phyloP scores from a whole-genome alignment of 345 rosid genomes.

The Geranium rotundifolium region DNA sequence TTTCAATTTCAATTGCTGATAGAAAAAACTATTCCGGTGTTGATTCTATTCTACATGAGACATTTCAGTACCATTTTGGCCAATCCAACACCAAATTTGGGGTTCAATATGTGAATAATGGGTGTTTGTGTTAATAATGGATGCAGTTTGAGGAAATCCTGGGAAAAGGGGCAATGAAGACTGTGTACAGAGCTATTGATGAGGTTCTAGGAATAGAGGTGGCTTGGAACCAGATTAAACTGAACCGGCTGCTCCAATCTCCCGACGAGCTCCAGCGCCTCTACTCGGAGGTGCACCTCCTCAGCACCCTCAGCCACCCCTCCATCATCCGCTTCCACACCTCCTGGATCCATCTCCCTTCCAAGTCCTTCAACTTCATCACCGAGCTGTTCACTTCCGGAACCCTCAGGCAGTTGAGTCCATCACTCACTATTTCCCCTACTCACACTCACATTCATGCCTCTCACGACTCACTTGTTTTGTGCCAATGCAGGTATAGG shows the following conservation, averaged over 20 bases:
- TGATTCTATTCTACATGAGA: too few relatives aligned
- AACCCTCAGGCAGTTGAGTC: conserved; percentile 46
- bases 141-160: conserved; percentile 49
- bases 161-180: conserved; percentile 81
- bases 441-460: too few relatives aligned
- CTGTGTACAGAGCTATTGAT: conserved; percentile 73
- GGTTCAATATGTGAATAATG: too few relatives aligned
- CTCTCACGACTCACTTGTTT: background rate
- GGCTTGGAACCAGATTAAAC: conserved; percentile 72
- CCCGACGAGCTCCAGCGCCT: conserved; percentile 68
- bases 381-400: conserved; percentile 84
- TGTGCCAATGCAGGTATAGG: conserved; percentile 12
- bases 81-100: too few relatives aligned
- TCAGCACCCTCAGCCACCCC: conserved; percentile 53
- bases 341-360: conserved; percentile 57
- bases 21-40: too few relatives aligned
- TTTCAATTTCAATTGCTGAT: conserved; percentile 1
- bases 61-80: too few relatives aligned
- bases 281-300: conserved; percentile 84
- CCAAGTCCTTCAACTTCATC: conserved; percentile 64
- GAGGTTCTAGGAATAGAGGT: conserved; percentile 67
- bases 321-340: conserved; percentile 61
- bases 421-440: background rate
- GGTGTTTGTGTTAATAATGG: too few relatives aligned
- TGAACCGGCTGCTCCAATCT: conserved; percentile 41